Evolutionary conservation across 495 filamentous ascomycete genomes (phyloP), one percentile per base, ranked within the genome.

Genomic region (Hyaloscypha finlandica): DNA sequence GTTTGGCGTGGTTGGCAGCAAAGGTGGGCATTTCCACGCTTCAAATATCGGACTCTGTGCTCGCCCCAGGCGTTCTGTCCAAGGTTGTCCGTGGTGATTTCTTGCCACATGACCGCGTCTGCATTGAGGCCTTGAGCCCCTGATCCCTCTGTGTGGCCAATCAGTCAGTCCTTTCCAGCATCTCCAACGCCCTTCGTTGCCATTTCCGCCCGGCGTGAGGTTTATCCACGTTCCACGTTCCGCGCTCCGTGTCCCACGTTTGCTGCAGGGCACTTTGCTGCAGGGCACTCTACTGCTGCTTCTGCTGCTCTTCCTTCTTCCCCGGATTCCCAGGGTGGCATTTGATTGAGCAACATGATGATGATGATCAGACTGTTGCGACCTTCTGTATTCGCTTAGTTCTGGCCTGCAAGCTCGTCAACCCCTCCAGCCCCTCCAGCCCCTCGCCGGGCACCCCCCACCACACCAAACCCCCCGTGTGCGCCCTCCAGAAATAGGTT

Each of bases 361-460:
- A n/a, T n/a, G n/a, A n/a, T n/a, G n/a, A n/a, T 1, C 35, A 37
- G 8, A 19, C 42, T 48, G 9, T 12, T 8, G 14, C 9, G 30
- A 35, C 57, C 57, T 59, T 59, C 57, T 59, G 6, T 2, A 33
- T 60, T 37, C 58, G 58, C 30, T 22, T 59, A 39, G n/a, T n/a
- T n/a, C n/a, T n/a, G n/a, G 57, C 12, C 57, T 35, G 3, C 19
- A 19, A 11, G 31, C n/a, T 31, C 39, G n/a, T 9, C 14, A 39
- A 4, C 58, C 53, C 11, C 58, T 35, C 58, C 25, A 16, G 25
- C 58, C n/a, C 58, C 39, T 25, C 22, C 12, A 39, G 11, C 58
- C 53, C 11, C 58, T 35, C 58, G 19, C 31, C 12, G 37, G 16
- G 19, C 53, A 16, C 8, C 53, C 20, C 2, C 20, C 53, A 4